Evolutionary conservation across 441 rosid species (phyloP).

Genomic region (Arabidopsis lyrata): DNA sequence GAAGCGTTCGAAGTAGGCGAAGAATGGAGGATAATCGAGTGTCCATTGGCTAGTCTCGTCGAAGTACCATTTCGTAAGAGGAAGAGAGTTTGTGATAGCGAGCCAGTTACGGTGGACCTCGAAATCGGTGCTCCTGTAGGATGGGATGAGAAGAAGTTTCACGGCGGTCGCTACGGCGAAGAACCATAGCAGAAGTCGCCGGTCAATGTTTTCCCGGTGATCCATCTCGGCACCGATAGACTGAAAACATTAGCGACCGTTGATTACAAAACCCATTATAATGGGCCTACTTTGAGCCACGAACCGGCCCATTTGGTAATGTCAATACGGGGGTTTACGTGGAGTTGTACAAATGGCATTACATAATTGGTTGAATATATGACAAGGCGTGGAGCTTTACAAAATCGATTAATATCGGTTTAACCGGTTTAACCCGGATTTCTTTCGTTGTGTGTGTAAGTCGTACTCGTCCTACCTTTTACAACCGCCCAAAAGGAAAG

Average conservation of each 20-base stretch:
- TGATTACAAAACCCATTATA: slow-evolving; percentile 1
- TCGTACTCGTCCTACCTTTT: background rate
- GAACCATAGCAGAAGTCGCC: slow-evolving; percentile 62
- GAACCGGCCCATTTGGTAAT: background rate
- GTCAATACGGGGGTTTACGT: slow-evolving; percentile 8
- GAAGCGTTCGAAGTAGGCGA: slow-evolving; percentile 80
- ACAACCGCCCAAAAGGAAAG: slow-evolving; percentile 20
- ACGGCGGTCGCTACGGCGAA: slow-evolving; percentile 61
- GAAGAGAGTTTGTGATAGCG: slow-evolving; percentile 84
- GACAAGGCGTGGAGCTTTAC: background rate
- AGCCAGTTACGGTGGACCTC: slow-evolving; percentile 99
- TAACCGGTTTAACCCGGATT: no score
- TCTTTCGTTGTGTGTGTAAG: background rate
- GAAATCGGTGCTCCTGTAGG: slow-evolving; percentile 87
- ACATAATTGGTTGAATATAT: background rate
- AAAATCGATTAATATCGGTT: background rate
- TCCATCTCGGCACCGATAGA: slow-evolving; percentile 40
- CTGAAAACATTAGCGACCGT: slow-evolving; percentile 2
- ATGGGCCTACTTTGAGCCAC: background rate
- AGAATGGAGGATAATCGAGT: slow-evolving; percentile 97
- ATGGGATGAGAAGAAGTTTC: slow-evolving; percentile 81
- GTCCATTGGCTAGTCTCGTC: slow-evolving; percentile 94
- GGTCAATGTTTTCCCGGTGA: slow-evolving; percentile 21
- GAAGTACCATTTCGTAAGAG: slow-evolving; percentile 80
- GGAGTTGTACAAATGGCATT: slow-evolving; percentile 15